phyloP scores from a whole-genome alignment of 495 filamentous ascomycete genomes.

The Penicillium robsamsonii region DNA sequence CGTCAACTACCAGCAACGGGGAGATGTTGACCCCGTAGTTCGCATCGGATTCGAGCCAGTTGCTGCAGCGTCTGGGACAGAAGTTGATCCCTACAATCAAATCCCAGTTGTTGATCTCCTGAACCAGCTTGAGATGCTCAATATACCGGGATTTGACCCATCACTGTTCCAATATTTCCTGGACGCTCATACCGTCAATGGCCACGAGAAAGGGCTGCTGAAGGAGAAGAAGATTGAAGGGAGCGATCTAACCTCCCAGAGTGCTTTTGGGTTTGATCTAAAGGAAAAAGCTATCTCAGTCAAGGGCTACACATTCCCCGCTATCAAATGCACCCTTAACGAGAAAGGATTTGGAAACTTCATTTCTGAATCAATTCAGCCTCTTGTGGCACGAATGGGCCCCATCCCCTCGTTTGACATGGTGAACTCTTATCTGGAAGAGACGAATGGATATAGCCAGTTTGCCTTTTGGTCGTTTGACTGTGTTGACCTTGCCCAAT shows the following conservation, averaged over 20 bases:
- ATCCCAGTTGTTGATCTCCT: neutral
- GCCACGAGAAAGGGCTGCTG: neutral
- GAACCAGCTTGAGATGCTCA: neutral
- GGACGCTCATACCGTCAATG: neutral
- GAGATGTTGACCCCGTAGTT: neutral
- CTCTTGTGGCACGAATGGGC: neutral
- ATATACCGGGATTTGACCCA: neutral
- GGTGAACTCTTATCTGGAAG: conserved; percentile 12
- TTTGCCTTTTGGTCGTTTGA: conserved; percentile 19
- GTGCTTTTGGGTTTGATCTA: conserved; percentile 21
- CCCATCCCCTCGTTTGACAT: conserved; percentile 8
- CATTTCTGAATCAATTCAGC: too few species aligned
- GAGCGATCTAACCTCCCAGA: conserved; percentile 6
- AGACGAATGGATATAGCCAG: conserved; percentile 5
- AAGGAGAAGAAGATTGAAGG: neutral
- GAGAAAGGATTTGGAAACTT: too few species aligned
- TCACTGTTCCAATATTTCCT: neutral
- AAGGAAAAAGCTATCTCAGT: conserved; percentile 5
- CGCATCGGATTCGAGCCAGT: conserved; percentile 23
- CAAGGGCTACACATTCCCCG: conserved; percentile 21
- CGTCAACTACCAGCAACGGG: conserved; percentile 17
- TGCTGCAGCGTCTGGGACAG: conserved; percentile 4
- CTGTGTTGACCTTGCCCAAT: conserved; percentile 6
- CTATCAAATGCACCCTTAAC: neutral
- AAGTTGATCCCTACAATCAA: conserved; percentile 12